Base-by-base conservation (phyloP, 805 yeast species). In the Priceomyces medius region DNA sequence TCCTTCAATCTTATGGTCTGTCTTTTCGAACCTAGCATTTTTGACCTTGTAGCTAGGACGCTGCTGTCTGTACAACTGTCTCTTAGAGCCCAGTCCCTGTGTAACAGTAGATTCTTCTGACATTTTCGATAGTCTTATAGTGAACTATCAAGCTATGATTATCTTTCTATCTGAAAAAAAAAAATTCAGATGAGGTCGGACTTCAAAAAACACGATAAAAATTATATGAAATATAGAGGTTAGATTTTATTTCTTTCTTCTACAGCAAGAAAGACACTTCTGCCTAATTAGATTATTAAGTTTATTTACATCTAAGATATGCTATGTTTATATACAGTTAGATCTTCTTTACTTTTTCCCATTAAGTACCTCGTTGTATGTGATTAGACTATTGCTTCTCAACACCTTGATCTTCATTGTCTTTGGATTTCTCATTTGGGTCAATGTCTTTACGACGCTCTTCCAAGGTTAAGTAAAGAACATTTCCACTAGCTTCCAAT, bases 381-480 rank as follows among this genome's bases (percentile, higher is more conserved):
- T 26, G 29, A 9, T 14, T 7, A 12, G 12, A 26, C 24, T 32
- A 18, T 7, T 32, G 7, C n/a, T 19, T 16, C 7, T 32, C 23
- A 12, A 8, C 23, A 18, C 8, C 13, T 8, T 8, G 19, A 19
- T 16, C 24, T 20, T 32, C 35, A 7, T 32, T 16, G n/a, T 42
- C 50, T 39, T 47, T 51, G 20, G 47, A 29, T 40, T 50, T 45
- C 33, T 38, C 47, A 36, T 26, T 38, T 17, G 58, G 52, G 31
- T 58, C 66, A 35, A 63, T 49, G 38, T 66, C 69, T 50, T 66
- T 58, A 39, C 60, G 54, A 46, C 65, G 59, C 43, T 82, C 72
- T 45, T 86, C 83, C 63, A 90, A 64, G 7, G 95, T 85, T 63
- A 88, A 68, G 56, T 87, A 87, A 52, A 90, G 75, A 43, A 69